Percentiles rank a stretch among this genome's conserved stretches.
Evolutionary conservation across 495 filamentous ascomycete species (phyloP).

Genomic region (Hypoxylon crocopeplum): DNA sequence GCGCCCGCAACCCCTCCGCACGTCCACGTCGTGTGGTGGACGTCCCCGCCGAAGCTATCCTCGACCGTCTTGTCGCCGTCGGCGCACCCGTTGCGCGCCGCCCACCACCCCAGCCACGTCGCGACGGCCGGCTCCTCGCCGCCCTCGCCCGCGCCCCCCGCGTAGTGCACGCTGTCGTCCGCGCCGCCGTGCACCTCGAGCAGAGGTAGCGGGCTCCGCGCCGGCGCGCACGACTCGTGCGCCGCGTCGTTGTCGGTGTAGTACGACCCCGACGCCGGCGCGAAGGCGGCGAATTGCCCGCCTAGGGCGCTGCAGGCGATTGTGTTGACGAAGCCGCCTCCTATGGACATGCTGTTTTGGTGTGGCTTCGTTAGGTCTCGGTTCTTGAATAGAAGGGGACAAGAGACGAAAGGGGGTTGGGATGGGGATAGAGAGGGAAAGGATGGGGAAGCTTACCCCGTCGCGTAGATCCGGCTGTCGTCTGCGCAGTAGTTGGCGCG

Average conservation of each 20-base stretch:
- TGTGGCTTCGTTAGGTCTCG: neutral
- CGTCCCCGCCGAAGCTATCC: constrained; percentile 41
- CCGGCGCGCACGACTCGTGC: constrained; percentile 38
- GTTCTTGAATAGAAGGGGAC: neutral
- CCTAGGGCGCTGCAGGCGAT: constrained; percentile 58
- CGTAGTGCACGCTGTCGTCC: constrained; percentile 47
- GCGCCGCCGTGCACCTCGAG: constrained; percentile 56
- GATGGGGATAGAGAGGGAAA: neutral
- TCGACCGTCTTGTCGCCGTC: constrained; percentile 29
- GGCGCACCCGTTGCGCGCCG: constrained; percentile 43
- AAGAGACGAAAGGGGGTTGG: too few species aligned
- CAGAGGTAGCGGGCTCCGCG: constrained; percentile 47
- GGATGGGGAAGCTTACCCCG: constrained; percentile 35
- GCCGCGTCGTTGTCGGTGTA: constrained; percentile 41
- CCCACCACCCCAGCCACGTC: constrained; percentile 48
- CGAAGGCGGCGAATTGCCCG: constrained; percentile 54
- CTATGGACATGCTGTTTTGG: constrained; percentile 56
- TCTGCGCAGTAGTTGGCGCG: constrained; percentile 58
- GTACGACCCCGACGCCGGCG: constrained; percentile 44
- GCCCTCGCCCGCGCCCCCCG: constrained; percentile 47
- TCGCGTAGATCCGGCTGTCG: constrained; percentile 56
- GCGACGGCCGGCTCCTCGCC: constrained; percentile 43
- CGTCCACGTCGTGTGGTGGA: constrained; percentile 45
- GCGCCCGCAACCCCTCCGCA: constrained; percentile 46
- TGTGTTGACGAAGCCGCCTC: constrained; percentile 59